A percentile compares a stretch with the other conserved stretches of the same genome.
Evolutionary conservation across 176 grass and related monocot genomes (phyloP).

Genomic region (Hordeum vulgare): DNA sequence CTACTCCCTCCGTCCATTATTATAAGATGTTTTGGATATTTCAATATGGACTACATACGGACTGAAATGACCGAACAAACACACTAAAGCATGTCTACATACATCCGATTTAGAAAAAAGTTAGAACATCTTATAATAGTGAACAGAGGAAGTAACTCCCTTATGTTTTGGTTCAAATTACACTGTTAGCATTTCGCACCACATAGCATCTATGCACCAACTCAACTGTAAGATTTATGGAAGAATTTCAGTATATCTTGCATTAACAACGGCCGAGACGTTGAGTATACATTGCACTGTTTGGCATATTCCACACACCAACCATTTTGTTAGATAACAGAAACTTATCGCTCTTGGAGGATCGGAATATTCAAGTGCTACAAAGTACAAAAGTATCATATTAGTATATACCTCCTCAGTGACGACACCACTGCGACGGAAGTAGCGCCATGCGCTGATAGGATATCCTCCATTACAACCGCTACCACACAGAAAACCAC

Average conservation of each 20-base stretch:
- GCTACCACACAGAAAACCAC: conserved; percentile 91
- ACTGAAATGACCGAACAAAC: too few species aligned
- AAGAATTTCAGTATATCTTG: neutral
- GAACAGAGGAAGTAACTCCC: neutral
- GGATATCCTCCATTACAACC: conserved; percentile 97
- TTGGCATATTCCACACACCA: neutral
- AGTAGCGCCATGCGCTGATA: conserved; percentile 78
- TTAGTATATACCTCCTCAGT: conserved; percentile 84
- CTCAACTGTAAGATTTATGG: neutral
- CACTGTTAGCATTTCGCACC: neutral
- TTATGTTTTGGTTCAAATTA: neutral
- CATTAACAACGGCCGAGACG: neutral
- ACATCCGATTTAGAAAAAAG: too few species aligned
- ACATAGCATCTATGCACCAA: neutral
- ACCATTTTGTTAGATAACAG: neutral
- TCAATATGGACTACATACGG: too few species aligned
- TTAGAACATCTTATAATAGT: too few species aligned
- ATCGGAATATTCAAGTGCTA: neutral
- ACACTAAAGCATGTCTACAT: too few species aligned
- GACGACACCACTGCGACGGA: conserved; percentile 77
- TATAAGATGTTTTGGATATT: too few species aligned
- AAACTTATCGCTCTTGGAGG: neutral
- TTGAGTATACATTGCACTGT: neutral
- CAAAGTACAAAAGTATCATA: conserved; percentile 2
- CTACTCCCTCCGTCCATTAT: neutral